phyloP scores from a whole-genome alignment of 495 filamentous ascomycete species.

The Astrothelium subdiscretum region DNA sequence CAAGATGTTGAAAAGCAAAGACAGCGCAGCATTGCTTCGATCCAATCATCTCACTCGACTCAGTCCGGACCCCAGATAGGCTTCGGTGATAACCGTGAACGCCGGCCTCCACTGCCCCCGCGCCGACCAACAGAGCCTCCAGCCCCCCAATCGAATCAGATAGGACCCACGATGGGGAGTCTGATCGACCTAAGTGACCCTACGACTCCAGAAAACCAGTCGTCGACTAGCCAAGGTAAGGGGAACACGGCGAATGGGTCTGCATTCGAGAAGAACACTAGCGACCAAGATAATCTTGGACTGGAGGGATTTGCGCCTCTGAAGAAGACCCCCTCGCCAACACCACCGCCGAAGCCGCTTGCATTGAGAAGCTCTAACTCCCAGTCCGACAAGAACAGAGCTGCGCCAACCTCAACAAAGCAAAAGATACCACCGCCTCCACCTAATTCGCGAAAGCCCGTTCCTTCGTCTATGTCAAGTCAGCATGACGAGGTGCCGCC shows the following conservation, averaged over 20 bases:
- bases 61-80: slow-evolving; percentile 15
- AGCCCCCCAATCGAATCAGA: slow-evolving; percentile 7
- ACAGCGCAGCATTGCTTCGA: slow-evolving; percentile 4
- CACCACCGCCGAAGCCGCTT: slow-evolving; percentile 25
- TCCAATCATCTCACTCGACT: slow-evolving; percentile 5
- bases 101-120: slow-evolving; percentile 17
- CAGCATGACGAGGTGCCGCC: slow-evolving; percentile 3
- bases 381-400: neutral
- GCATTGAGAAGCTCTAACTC: slow-evolving; percentile 24
- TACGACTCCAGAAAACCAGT: neutral
- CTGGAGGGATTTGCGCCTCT: neutral
- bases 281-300: neutral
- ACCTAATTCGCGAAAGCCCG: slow-evolving; percentile 24
- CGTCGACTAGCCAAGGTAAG: neutral
- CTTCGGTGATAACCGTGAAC: neutral
- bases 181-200: slow-evolving; percentile 27
- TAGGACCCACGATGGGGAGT: slow-evolving; percentile 14
- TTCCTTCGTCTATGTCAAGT: slow-evolving; percentile 14
- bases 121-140: slow-evolving; percentile 13
- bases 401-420: neutral
- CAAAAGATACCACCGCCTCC: slow-evolving; percentile 12
- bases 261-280: slow-evolving; percentile 7
- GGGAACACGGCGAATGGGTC: neutral
- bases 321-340: slow-evolving; percentile 9
- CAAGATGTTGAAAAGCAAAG: slow-evolving; percentile 23